These are phyloP conservation scores for Boletus rubroflammeus DNA, from an alignment of 768 basidiomycete species.

Conservation along the genomic window DNA sequence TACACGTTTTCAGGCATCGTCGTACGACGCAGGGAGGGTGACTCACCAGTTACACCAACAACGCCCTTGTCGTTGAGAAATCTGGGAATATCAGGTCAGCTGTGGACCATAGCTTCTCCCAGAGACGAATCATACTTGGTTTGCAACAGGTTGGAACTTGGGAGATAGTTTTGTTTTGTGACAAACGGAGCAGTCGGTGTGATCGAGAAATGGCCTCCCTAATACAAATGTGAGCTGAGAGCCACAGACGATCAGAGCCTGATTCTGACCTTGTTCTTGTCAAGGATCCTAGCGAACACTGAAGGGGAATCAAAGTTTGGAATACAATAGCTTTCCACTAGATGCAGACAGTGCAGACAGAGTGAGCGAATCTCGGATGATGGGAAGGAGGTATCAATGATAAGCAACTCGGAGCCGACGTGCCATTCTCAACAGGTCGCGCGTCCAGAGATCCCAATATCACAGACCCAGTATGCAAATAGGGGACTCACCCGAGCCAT, in stretches of 20 bases:
- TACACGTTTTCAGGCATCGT: constrained; percentile 23
- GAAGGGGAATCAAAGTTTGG: constrained; percentile 94
- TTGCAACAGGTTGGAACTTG: constrained; percentile 80
- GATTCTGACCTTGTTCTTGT: constrained; percentile 62
- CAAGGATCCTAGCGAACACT: constrained; percentile 84
- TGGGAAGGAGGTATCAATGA: not conserved
- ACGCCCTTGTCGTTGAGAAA: constrained; percentile 90
- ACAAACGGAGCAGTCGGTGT: constrained; percentile 65
- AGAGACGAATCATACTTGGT: constrained; percentile 51
- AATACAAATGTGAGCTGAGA: constrained; percentile 1
- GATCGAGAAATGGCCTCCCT: constrained; percentile 91
- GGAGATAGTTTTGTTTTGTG: constrained; percentile 80
- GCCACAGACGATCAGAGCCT: not conserved
- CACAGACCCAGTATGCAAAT: not conserved
- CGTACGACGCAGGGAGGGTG: not conserved
- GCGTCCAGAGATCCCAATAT: not conserved
- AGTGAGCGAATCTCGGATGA: constrained; percentile 2
- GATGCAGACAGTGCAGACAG: not conserved
- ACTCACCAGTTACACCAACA: constrained; percentile 70
- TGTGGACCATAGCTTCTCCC: not conserved
- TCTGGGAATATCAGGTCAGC: constrained; percentile 24
- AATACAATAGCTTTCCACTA: constrained; percentile 90
- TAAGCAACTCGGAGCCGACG: not conserved
- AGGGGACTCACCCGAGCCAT: constrained; percentile 65
- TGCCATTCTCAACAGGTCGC: not conserved